A percentile compares a stretch with the other conserved stretches of the same genome.
Conservation (phyloP, 2,329 filamentous ascomycete genomes). For the Fusarium xylarioides region DNA sequence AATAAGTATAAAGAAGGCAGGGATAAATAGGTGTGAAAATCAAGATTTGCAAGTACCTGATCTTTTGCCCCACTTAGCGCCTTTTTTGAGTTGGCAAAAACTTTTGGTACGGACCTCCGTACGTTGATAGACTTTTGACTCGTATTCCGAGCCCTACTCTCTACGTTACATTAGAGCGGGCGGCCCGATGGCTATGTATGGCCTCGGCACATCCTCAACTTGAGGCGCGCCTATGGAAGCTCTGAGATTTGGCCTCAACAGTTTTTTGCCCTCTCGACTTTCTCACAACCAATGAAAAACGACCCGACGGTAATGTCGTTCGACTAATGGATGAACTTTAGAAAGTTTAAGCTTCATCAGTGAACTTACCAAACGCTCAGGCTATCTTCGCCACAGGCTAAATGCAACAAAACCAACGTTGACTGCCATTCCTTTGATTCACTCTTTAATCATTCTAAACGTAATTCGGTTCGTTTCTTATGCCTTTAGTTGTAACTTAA, state of each 20-base stretch:
- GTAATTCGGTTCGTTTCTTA: background rate
- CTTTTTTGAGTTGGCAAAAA: too few species aligned
- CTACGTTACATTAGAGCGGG: background rate
- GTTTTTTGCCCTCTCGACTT: too few species aligned
- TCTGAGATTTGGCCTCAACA: too few species aligned
- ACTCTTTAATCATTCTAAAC: background rate
- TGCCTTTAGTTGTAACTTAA: background rate
- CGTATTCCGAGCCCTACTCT: background rate
- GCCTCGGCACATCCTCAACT: background rate
- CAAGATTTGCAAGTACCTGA: too few species aligned
- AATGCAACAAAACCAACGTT: background rate
- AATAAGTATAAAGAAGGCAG: too few species aligned
- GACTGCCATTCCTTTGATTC: background rate
- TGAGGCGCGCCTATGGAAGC: background rate
- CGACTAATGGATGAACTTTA: rapidly evolving
- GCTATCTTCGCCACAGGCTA: background rate
- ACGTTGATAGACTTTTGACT: too few species aligned
- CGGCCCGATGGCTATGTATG: too few species aligned
- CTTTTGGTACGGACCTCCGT: too few species aligned
- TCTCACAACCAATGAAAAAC: background rate
- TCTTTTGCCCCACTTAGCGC: too few species aligned
- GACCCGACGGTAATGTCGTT: background rate
- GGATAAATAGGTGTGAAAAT: too few species aligned
- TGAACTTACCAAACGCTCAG: background rate
- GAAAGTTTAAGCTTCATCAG: background rate